phyloP scores from a whole-genome alignment of 2,329 filamentous ascomycete genomes.

The Dendrostoma leiphaemia region DNA sequence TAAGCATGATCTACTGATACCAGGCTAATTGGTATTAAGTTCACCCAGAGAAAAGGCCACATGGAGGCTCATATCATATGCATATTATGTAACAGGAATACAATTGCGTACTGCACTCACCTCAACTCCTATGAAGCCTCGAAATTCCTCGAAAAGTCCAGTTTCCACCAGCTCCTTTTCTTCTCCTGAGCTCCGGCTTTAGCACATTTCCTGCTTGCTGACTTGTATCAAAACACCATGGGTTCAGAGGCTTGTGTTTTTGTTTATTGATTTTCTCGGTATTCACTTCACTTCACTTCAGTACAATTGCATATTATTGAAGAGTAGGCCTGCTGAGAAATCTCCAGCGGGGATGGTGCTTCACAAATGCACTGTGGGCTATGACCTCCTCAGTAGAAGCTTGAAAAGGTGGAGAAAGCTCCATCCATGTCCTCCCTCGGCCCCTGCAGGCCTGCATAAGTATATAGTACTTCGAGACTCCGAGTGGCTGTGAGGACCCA shows the following conservation, averaged over 20 bases:
- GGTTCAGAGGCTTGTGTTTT: too few relatives aligned
- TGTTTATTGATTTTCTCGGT: background rate
- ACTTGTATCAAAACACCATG: too few relatives aligned
- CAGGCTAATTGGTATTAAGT: too few relatives aligned
- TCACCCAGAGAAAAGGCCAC: too few relatives aligned
- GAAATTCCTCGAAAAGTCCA: background rate
- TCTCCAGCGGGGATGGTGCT: background rate
- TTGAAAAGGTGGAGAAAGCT: background rate
- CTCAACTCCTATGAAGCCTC: too few relatives aligned
- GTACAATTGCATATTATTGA: too few relatives aligned
- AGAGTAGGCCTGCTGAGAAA: background rate
- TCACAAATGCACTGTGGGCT: background rate
- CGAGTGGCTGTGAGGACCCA: background rate
- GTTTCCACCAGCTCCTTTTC: conserved; percentile 1
- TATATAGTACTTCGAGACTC: background rate
- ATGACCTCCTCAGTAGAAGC: background rate
- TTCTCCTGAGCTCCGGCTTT: too few relatives aligned
- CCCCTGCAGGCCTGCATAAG: background rate
- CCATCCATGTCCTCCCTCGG: background rate
- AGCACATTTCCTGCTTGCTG: too few relatives aligned
- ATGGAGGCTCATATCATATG: too few relatives aligned
- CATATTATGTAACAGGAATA: too few relatives aligned
- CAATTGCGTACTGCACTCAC: too few relatives aligned
- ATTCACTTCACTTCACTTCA: background rate
- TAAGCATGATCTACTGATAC: too few relatives aligned